Evolutionary conservation across 1,139 yeast genomes (phyloP), one percentile per base, ranked within the genome.

Genomic region (Taphrina deformans): DNA sequence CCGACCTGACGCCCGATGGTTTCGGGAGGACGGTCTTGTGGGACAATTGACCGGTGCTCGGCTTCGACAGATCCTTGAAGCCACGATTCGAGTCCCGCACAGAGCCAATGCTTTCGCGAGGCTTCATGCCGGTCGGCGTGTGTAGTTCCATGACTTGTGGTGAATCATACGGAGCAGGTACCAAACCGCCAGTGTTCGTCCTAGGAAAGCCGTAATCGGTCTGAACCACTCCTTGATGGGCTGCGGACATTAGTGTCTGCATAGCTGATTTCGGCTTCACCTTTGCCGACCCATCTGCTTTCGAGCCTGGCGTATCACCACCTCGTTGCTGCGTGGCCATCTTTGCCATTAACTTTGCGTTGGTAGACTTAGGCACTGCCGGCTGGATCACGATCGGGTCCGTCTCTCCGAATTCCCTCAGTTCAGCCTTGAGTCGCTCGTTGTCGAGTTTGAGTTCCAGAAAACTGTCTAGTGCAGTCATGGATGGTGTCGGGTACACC

Each of bases 391-490:
- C 16, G 53, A 48, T 29, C 14, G 53, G 35, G 41, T 33, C 44
- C 23, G 31, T 24, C 44, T 51, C 58, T 24, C 55, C 58, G 35
- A 55, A 14, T 16, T 23, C 38, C 23, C 45, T 18, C 46, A 64
- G 35, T 50, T 51, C 46, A 29, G 45, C 62, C 62, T 66, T 58
- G 23, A 67, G 33, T 23, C 66, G 59, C 33, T 67, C 62, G 40
- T 66, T 67, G 46, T 67, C 70, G 46, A 67, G 55, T 53, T 68
- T 66, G 66, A 65, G 56, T 35, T 69, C 70, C 31, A 69, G 65
- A 45, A 68, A 69, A 29, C 66, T 45, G 62, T 69, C 70, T n/a
- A 68, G 59, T 14, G 64, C 63, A n/a, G 26, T 40, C 21, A 68
- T 29, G 3, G 61, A 27, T 16, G 46, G 46, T 18, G 67, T 63